These are phyloP conservation scores for Penicillium parvum DNA, from an alignment of 495 filamentous ascomycete genomes.

Conservation along the genomic window DNA sequence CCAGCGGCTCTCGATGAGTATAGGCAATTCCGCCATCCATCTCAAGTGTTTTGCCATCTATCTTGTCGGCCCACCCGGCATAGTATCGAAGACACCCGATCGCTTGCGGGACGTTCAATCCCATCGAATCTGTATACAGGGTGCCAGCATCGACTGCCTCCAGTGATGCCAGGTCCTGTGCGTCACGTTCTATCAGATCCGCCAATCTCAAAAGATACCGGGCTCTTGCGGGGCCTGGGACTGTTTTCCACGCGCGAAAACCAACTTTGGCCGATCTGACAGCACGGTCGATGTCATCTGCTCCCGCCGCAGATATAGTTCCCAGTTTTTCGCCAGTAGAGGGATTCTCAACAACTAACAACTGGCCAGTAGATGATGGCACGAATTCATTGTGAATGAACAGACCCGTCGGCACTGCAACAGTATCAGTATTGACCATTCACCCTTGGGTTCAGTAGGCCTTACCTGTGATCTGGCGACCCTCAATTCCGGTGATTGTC, in stretches of 20 bases:
- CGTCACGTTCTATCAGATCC: slow-evolving; percentile 64
- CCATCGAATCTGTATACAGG: slow-evolving; percentile 68
- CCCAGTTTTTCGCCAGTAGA: slow-evolving; percentile 82
- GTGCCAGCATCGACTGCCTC: slow-evolving; percentile 95
- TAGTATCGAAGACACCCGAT: slow-evolving; percentile 74
- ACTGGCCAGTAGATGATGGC: not conserved
- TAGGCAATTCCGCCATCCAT: slow-evolving; percentile 81
- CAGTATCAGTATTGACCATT: no score
- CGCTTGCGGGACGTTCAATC: slow-evolving; percentile 69
- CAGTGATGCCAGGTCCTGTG: slow-evolving; percentile 76
- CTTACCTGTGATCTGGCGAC: slow-evolving; percentile 17
- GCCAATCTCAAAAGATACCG: slow-evolving; percentile 70
- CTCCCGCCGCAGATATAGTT: slow-evolving; percentile 73
- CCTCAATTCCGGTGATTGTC: slow-evolving; percentile 13
- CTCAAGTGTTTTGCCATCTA: slow-evolving; percentile 83
- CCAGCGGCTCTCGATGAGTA: slow-evolving; percentile 80
- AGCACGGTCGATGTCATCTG: slow-evolving; percentile 77
- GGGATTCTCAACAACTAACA: slow-evolving; percentile 53
- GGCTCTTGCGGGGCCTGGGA: slow-evolving; percentile 70
- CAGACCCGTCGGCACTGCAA: slow-evolving; percentile 73
- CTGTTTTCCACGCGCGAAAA: slow-evolving; percentile 74
- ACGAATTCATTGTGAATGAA: slow-evolving; percentile 97
- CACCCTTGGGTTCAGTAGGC: no score
- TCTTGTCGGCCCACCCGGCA: slow-evolving; percentile 87
- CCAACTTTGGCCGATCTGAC: slow-evolving; percentile 79